A percentile compares a stretch with the other conserved stretches of the same genome.
These are phyloP conservation scores for Huntiella savannae DNA, from an alignment of 2,329 filamentous ascomycete species.

Conservation along the genomic window DNA sequence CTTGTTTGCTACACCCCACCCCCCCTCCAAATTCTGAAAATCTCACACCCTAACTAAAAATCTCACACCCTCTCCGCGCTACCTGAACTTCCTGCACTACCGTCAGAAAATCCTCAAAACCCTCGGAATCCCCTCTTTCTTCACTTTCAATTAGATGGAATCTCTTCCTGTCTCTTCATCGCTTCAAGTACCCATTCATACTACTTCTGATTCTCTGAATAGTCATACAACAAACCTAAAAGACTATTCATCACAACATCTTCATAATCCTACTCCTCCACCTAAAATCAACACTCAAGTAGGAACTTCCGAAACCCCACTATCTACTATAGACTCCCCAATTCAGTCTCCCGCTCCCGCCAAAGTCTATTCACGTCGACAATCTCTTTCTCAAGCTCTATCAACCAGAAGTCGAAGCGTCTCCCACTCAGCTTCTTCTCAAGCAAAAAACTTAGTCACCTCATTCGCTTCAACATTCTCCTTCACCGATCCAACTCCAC, in stretches of 20 bases:
- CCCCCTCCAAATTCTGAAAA: background rate
- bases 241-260: no score
- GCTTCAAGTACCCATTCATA: no score
- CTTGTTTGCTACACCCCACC: slow-evolving; percentile 1
- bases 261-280: no score
- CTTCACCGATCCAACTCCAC: slow-evolving; percentile 3
- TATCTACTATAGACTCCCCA: slow-evolving; percentile 3
- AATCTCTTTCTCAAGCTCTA: slow-evolving; percentile 5
- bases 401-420: slow-evolving; percentile 9
- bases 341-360: slow-evolving; percentile 8
- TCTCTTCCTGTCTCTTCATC: slow-evolving; percentile 4
- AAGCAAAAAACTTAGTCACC: slow-evolving; percentile 8
- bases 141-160: slow-evolving; percentile 9
- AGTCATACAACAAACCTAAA: no score
- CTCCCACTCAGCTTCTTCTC: slow-evolving; percentile 8
- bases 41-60: background rate
- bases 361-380: slow-evolving; percentile 10
- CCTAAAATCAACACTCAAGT: no score
- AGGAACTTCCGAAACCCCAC: no score
- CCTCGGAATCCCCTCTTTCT: slow-evolving; percentile 1
- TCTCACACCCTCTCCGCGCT: background rate
- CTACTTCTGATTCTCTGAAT: no score
- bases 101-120: slow-evolving; percentile 1
- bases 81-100: background rate
- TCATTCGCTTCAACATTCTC: slow-evolving; percentile 3